Evolutionary conservation across 2,329 filamentous ascomycete genomes (phyloP), one percentile per base, ranked within the genome.

Genomic region (Clonostachys solani): DNA sequence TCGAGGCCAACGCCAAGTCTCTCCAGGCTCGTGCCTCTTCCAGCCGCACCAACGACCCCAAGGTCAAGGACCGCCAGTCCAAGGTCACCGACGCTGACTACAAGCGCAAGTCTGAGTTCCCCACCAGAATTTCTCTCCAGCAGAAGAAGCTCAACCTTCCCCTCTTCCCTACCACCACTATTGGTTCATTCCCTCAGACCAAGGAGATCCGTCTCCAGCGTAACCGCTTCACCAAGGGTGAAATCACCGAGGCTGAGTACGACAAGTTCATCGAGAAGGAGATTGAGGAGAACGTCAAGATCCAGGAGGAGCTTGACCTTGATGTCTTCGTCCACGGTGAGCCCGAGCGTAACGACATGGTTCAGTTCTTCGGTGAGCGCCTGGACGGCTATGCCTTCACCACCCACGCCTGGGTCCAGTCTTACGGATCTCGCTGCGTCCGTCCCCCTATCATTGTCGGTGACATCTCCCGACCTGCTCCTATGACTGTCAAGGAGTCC

Each of bases 331-430:
- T 99, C 56, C 94, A 99, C 80, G 94, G 94, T 68, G 94, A 99
- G 83, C 94, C 94, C 51, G 94, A 99, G 84, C 91, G 94, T 72
- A 99, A 99, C 78, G 94, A 99, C 85, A 99, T 99, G 94, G 94
- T 99, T 46, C 94, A 99, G 77, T 99, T 96, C 86, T 99, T 99
- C 62, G 94, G 94, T 74, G 94, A 99, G 84, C 88, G 90, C 65
- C 82, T 99, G 54, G 84, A 95, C 63, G 94, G 94, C 65, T 99
- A 97, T 72, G 87, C 91, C 68, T 99, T 99, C 84, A 99, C 94
- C 69, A 97, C 92, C 70, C 89, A 96, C 77, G 94, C 89, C 60
- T 99, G 94, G 94, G 94, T 99, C 49, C 91, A 99, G 83, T 90
- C 84, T 62, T 99, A 99, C 74, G 94, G 94, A 64, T 99, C 94